These are phyloP conservation scores for Neurospora sp. DNA, from an alignment of 495 filamentous ascomycete species.

Conservation along the genomic window DNA sequence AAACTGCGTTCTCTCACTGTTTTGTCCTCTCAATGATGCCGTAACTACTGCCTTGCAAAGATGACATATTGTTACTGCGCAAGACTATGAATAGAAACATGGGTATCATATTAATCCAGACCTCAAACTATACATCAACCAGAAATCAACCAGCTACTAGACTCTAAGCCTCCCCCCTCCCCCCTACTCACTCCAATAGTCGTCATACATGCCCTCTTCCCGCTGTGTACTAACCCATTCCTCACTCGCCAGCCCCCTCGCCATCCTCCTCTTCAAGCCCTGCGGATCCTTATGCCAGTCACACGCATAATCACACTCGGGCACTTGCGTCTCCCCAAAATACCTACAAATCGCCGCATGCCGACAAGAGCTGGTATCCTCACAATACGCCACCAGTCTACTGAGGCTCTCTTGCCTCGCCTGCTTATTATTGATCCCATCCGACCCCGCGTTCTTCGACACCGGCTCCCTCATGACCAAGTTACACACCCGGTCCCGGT, in stretches of 20 bases:
- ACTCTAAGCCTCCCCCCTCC: neutral
- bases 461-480: slow-evolving; percentile 35
- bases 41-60: neutral
- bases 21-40: neutral
- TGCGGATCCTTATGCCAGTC: slow-evolving; percentile 75
- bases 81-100: neutral
- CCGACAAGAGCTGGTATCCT: slow-evolving; percentile 60
- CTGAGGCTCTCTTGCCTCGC: slow-evolving; percentile 37
- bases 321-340: slow-evolving; percentile 59
- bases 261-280: slow-evolving; percentile 53
- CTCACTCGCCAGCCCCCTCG: slow-evolving; percentile 52
- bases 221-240: slow-evolving; percentile 67
- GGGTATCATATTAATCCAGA: neutral
- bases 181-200: slow-evolving; percentile 20
- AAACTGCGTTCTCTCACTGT: neutral
- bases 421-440: slow-evolving; percentile 9
- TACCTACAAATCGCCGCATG: slow-evolving; percentile 70
- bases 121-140: neutral
- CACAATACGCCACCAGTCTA: slow-evolving; percentile 69
- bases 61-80: neutral
- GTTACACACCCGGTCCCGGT: slow-evolving; percentile 63
- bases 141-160: neutral
- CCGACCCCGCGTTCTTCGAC: slow-evolving; percentile 23
- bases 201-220: slow-evolving; percentile 45
- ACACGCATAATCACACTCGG: slow-evolving; percentile 73